Conservation (phyloP, 768 basidiomycete species). For the Amanita pallidorosea region DNA sequence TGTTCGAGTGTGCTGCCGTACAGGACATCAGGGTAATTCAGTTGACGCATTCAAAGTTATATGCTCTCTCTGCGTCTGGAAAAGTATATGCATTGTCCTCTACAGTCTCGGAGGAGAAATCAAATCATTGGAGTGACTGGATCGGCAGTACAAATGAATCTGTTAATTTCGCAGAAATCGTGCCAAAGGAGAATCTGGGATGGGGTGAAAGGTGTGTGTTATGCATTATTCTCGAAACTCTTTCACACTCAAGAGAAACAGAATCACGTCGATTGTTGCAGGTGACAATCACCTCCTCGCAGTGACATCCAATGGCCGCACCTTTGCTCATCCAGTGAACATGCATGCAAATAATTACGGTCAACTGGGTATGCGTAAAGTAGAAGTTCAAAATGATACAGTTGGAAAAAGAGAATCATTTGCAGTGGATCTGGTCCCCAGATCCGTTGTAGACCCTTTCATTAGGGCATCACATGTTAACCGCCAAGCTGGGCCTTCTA, state of each 20-base stretch:
- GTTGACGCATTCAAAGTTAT: constrained; percentile 49
- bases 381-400: constrained; percentile 35
- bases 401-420: constrained; percentile 16
- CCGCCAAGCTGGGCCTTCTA: constrained; percentile 18
- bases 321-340: constrained; percentile 69
- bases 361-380: constrained; percentile 72
- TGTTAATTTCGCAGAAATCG: constrained; percentile 52
- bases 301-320: constrained; percentile 61
- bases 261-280: constrained; percentile 64
- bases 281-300: constrained; percentile 68
- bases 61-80: constrained; percentile 72
- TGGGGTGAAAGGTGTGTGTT: constrained; percentile 57
- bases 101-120: constrained; percentile 33
- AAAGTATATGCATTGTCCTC: constrained; percentile 61
- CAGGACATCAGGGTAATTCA: constrained; percentile 65
- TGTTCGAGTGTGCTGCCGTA: not conserved
- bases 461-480: constrained; percentile 29
- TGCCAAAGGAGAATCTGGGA: constrained; percentile 39
- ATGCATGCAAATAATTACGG: constrained; percentile 69
- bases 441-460: constrained; percentile 39
- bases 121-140: constrained; percentile 40
- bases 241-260: constrained; percentile 15
- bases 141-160: constrained; percentile 40
- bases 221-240: not conserved
- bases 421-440: constrained; percentile 46